Percentiles rank a stretch among this genome's conserved stretches.
Evolutionary conservation across 202 grass and related monocot genomes (phyloP).

Genomic region (Schoenoplectus tabernaemontani): DNA sequence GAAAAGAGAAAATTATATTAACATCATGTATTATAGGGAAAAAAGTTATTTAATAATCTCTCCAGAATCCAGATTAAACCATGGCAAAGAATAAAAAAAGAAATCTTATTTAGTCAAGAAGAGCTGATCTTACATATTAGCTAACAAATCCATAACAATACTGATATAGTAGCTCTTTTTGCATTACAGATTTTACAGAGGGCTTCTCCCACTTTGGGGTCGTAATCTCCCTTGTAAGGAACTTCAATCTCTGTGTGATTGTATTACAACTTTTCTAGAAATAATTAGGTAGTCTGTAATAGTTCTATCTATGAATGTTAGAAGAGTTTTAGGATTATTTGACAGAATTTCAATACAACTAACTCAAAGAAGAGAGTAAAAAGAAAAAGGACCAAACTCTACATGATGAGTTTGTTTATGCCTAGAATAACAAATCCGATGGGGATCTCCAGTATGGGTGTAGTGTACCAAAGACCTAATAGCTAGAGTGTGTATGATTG

Average conservation of each 20-base stretch:
- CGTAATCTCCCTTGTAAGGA: constrained; percentile 93
- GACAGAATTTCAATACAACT: background rate
- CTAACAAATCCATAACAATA: background rate
- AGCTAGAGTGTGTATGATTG: no score
- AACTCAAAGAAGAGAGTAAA: background rate
- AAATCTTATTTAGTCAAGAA: background rate
- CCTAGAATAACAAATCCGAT: background rate
- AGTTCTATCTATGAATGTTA: background rate
- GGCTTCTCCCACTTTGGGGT: constrained; percentile 86
- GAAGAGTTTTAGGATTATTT: background rate
- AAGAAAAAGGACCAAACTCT: background rate
- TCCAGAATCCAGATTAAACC: background rate
- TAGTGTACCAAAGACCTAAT: no score
- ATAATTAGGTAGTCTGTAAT: background rate
- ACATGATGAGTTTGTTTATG: background rate
- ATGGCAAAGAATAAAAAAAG: background rate
- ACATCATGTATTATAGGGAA: background rate
- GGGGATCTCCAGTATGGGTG: no score
- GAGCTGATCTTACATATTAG: background rate
- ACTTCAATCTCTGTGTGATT: background rate
- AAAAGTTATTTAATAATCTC: background rate
- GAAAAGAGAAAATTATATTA: background rate
- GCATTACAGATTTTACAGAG: constrained; percentile 78
- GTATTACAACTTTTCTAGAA: background rate
- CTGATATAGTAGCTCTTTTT: constrained; percentile 3